phyloP scores from a whole-genome alignment of 1,139 yeast species.

The Debaryomyces robertsiae region DNA sequence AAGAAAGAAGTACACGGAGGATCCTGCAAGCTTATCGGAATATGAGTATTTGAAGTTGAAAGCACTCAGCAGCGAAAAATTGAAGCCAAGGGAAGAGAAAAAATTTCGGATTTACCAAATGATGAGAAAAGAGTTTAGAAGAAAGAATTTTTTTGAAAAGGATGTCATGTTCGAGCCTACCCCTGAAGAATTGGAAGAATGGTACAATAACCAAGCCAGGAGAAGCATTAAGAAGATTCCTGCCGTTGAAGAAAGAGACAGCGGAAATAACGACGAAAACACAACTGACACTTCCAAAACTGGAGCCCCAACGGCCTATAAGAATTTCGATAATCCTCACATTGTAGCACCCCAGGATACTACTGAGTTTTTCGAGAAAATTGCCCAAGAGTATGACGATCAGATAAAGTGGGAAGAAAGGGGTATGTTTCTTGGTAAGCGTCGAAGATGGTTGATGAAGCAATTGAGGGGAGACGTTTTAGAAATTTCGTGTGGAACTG shows the following conservation, averaged over 20 bases:
- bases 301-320: constrained; percentile 24
- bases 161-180: constrained; percentile 53
- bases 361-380: constrained; percentile 74
- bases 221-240: constrained; percentile 29
- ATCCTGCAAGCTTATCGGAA: constrained; percentile 50
- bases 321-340: constrained; percentile 36
- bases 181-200: constrained; percentile 49
- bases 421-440: constrained; percentile 76
- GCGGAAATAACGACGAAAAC: constrained; percentile 6
- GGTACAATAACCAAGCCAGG: constrained; percentile 46
- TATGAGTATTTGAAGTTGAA: constrained; percentile 65
- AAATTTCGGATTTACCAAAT: constrained; percentile 55
- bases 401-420: constrained; percentile 87
- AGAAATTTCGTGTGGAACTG: constrained; percentile 96
- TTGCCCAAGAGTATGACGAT: constrained; percentile 80
- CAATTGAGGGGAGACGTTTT: constrained; percentile 84
- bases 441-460: constrained; percentile 82
- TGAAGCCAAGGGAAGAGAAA: constrained; percentile 58
- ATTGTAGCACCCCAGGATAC: constrained; percentile 78
- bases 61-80: constrained; percentile 46
- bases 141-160: constrained; percentile 46
- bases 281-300: neutral
- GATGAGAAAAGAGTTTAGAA: constrained; percentile 55
- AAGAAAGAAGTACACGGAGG: constrained; percentile 42
- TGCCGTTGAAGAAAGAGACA: constrained; percentile 22